Evolutionary conservation across 495 filamentous ascomycete genomes (phyloP).

Genomic region (Penicillium alfredii): DNA sequence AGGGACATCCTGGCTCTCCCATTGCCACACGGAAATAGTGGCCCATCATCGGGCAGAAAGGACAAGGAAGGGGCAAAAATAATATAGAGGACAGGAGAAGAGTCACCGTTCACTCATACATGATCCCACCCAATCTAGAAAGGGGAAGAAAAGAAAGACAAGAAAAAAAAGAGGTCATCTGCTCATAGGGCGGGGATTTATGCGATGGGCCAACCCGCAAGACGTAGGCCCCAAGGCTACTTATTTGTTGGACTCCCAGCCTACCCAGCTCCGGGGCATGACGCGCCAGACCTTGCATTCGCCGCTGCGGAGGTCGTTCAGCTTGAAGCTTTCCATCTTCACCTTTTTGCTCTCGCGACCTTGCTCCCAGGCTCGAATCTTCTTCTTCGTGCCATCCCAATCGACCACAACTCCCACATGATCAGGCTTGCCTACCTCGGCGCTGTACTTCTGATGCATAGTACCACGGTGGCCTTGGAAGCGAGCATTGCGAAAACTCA

Average conservation of each 20-base stretch:
- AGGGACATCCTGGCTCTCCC: constrained; percentile 13
- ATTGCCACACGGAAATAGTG: constrained; percentile 20
- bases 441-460: constrained; percentile 88
- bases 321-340: constrained; percentile 85
- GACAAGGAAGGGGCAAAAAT: constrained; percentile 7
- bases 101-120: constrained; percentile 19
- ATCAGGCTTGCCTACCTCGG: constrained; percentile 86
- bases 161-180: constrained; percentile 10
- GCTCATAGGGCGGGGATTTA: constrained; percentile 5
- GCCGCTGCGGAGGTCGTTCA: constrained; percentile 85
- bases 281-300: constrained; percentile 98
- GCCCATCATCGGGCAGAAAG: constrained; percentile 1
- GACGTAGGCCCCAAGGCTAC: too few relatives aligned
- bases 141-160: constrained; percentile 7
- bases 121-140: constrained; percentile 14
- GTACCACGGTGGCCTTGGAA: constrained; percentile 95
- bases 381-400: constrained; percentile 99
- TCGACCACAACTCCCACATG: constrained; percentile 96
- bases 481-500: constrained; percentile 87
- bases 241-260: constrained; percentile 58
- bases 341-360: constrained; percentile 92
- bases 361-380: constrained; percentile 92
- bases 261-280: constrained; percentile 86
- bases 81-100: constrained; percentile 9
- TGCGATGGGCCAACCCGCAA: not conserved